A percentile compares a stretch with the other conserved stretches of the same genome.
phyloP scores from a whole-genome alignment of 768 basidiomycete species.

The Leccinum variicolor region DNA sequence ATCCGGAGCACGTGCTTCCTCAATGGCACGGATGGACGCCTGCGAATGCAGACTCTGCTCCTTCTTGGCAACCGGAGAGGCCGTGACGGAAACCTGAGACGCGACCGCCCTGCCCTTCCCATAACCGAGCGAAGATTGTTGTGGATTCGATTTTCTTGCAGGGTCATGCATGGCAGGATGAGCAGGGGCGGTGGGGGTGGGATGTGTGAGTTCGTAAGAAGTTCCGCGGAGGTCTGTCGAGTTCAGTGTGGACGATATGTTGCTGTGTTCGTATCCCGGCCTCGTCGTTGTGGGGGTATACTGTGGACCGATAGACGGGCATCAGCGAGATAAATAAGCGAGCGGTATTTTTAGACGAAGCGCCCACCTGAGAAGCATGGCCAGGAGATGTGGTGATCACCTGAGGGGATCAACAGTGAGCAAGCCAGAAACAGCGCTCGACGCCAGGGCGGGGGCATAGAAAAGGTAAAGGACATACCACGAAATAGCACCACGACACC shows the following conservation, averaged over 20 bases:
- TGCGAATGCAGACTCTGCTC: conserved; percentile 17
- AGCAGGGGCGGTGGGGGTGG: conserved; percentile 5
- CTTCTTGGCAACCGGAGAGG: conserved; percentile 13
- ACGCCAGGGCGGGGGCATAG: background rate
- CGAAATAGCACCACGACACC: conserved; percentile 75
- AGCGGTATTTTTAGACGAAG: background rate
- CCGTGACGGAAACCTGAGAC: conserved; percentile 7
- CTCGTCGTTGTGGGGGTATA: conserved; percentile 20
- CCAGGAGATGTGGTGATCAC: conserved; percentile 67
- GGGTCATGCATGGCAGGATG: conserved; percentile 15
- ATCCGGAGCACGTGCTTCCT: conserved; percentile 20
- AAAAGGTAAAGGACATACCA: conserved; percentile 41
- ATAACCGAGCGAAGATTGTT: conserved; percentile 23
- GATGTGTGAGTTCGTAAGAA: conserved; percentile 26
- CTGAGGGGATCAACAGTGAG: conserved; percentile 33
- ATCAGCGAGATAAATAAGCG: conserved; percentile 4
- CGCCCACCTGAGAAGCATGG: conserved; percentile 59
- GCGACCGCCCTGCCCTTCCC: conserved; percentile 14
- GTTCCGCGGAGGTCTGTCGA: conserved; percentile 26
- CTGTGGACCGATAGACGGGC: conserved; percentile 11
- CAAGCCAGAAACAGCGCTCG: background rate
- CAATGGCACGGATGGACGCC: conserved; percentile 12
- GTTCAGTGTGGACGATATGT: conserved; percentile 19
- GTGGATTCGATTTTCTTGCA: conserved; percentile 9
- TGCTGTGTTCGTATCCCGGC: conserved; percentile 20